These are phyloP conservation scores for Babesia bovis DNA, from an alignment of 169 alveolate genomes.

Conservation along the genomic window DNA sequence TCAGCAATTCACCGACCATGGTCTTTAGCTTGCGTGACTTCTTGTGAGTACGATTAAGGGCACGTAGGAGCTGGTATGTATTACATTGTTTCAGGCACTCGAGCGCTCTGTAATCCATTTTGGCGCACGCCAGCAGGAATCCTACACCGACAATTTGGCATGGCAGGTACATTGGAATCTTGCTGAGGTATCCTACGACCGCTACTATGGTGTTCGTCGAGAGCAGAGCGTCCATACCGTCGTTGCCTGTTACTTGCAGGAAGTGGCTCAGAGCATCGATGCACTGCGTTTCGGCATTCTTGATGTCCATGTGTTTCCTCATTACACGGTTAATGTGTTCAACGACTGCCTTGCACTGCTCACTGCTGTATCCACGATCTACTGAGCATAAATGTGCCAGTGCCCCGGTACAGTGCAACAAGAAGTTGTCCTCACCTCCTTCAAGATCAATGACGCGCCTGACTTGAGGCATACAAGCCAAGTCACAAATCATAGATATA, in stretches of 20 bases:
- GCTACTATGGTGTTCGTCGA: conserved; percentile 75
- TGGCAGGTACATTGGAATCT: conserved; percentile 84
- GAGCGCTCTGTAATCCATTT: conserved; percentile 73
- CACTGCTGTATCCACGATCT: conserved; percentile 64
- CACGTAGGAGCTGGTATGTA: conserved; percentile 65
- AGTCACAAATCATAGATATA: conserved; percentile 43
- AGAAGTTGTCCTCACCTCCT: conserved; percentile 83
- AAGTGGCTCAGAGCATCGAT: conserved; percentile 79
- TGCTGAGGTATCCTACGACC: conserved; percentile 77
- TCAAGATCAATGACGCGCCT: conserved; percentile 82
- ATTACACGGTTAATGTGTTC: conserved; percentile 78
- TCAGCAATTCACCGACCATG: conserved; percentile 83
- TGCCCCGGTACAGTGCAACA: conserved; percentile 79
- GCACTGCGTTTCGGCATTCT: conserved; percentile 81
- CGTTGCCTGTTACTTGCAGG: conserved; percentile 70
- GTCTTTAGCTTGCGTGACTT: conserved; percentile 79
- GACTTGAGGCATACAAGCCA: conserved; percentile 80
- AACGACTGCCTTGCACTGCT: conserved; percentile 68
- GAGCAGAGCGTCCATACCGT: conserved; percentile 72
- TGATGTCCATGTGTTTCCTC: conserved; percentile 83
- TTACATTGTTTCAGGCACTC: conserved; percentile 66
- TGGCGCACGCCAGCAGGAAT: conserved; percentile 73
- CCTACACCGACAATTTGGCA: conserved; percentile 83
- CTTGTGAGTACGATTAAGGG: conserved; percentile 82
- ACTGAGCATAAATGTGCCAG: conserved; percentile 74